phyloP scores from a whole-genome alignment of 1,284 basidiomycete genomes.

The Cutaneotrichosporon arboriforme region DNA sequence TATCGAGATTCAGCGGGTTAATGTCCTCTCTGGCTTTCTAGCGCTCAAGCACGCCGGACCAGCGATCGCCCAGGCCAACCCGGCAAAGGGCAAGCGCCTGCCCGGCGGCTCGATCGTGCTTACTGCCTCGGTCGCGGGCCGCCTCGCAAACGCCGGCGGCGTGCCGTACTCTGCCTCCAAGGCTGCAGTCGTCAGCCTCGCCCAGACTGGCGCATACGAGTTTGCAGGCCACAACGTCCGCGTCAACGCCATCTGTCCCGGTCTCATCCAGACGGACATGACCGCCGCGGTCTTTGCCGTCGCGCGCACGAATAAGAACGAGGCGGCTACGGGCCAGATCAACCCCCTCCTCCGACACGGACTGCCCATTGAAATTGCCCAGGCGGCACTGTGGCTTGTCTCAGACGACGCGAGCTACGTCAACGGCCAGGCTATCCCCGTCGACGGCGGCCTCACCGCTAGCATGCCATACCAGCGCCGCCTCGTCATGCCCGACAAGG shows the following conservation, averaged over 20 bases:
- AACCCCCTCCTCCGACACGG: conserved; percentile 78
- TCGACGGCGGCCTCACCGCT: conserved; percentile 76
- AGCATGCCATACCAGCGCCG: conserved; percentile 58
- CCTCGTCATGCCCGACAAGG: conserved; percentile 25
- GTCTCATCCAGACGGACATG: conserved; percentile 80
- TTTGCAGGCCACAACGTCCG: conserved; percentile 73
- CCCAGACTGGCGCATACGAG: conserved; percentile 73
- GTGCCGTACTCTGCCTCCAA: conserved; percentile 86
- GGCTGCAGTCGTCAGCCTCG: conserved; percentile 82
- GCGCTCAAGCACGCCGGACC: conserved; percentile 78
- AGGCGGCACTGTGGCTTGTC: conserved; percentile 76
- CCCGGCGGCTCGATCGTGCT: conserved; percentile 79
- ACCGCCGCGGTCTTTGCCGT: conserved; percentile 66
- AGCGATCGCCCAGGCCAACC: conserved; percentile 61
- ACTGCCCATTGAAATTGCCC: conserved; percentile 63
- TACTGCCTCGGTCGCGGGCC: conserved; percentile 83
- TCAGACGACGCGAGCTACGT: conserved; percentile 88
- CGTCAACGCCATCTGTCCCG: conserved; percentile 88
- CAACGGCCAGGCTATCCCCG: conserved; percentile 79
- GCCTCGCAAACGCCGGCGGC: conserved; percentile 77
- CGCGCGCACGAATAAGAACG: conserved; percentile 58
- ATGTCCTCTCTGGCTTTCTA: conserved; percentile 74
- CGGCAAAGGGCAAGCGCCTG: conserved; percentile 61
- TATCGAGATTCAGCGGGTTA: conserved; percentile 71
- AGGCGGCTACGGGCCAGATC: conserved; percentile 69